Evolutionary conservation across 768 basidiomycete species (phyloP).

Genomic region (Pleurotus djamor): DNA sequence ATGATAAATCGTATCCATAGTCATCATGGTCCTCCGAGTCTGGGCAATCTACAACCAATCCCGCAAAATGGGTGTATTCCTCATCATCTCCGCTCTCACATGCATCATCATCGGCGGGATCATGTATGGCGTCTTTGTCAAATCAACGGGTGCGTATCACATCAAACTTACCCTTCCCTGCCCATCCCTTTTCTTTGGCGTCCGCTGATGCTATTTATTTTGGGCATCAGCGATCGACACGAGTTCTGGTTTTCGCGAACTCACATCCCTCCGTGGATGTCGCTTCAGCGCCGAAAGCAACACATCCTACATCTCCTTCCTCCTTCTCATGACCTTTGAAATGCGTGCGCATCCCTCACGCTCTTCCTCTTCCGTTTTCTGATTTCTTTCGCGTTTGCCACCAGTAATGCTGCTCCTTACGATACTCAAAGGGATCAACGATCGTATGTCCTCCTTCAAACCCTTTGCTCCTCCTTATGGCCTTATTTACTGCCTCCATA

Average conservation of each 20-base stretch:
- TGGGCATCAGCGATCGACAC: not conserved
- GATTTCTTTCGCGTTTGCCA: no score
- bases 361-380: no score
- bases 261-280: not conserved
- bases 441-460: not conserved
- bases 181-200: no score
- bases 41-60: constrained; percentile 2
- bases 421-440: not conserved
- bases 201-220: no score
- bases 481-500: not conserved
- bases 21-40: constrained; percentile 3
- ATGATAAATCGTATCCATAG: not conserved
- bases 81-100: not conserved
- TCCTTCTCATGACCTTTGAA: not conserved
- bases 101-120: not conserved
- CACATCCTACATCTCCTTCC: not conserved
- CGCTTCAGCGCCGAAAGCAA: not conserved
- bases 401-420: not conserved
- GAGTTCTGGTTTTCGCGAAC: not conserved
- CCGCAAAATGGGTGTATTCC: not conserved
- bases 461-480: not conserved
- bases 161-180: no score
- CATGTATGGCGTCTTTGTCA: not conserved
- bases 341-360: not conserved
- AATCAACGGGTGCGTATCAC: not conserved